A percentile compares a stretch with the other conserved stretches of the same genome.
phyloP scores from a whole-genome alignment of 257 asterid genomes.

The Solanum okadae region DNA sequence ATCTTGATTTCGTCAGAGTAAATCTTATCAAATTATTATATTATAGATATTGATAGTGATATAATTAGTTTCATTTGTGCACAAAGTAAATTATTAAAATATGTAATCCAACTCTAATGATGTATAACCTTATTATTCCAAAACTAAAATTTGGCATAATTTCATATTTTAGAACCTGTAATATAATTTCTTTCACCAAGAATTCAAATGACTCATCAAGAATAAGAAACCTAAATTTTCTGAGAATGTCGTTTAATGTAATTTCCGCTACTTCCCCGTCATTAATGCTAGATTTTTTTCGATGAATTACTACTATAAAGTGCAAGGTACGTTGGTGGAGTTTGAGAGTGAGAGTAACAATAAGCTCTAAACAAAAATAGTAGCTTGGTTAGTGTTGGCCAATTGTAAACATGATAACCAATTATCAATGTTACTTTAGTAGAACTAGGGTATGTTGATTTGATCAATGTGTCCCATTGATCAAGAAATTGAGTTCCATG shows the following conservation, averaged over 20 bases:
- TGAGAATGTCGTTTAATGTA: no score
- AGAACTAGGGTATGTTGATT: neutral
- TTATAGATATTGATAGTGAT: neutral
- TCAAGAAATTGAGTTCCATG: neutral
- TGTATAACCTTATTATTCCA: neutral
- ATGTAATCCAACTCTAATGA: neutral
- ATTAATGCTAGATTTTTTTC: no score
- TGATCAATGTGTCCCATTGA: neutral
- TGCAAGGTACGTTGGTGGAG: no score
- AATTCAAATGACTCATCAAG: no score
- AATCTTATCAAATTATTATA: neutral
- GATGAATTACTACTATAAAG: no score
- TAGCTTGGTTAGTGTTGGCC: neutral
- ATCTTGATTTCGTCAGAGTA: conserved; percentile 26
- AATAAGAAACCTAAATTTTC: no score
- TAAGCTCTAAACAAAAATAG: neutral
- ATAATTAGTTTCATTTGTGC: neutral
- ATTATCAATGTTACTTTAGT: neutral
- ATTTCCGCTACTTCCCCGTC: no score
- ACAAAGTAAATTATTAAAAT: neutral
- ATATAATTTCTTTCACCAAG: neutral
- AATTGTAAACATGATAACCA: neutral
- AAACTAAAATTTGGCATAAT: neutral
- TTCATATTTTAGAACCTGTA: neutral
- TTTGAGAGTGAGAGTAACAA: no score